Evolutionary conservation across 2,329 filamentous ascomycete genomes (phyloP).

Genomic region (Aspergillus neoniger): DNA sequence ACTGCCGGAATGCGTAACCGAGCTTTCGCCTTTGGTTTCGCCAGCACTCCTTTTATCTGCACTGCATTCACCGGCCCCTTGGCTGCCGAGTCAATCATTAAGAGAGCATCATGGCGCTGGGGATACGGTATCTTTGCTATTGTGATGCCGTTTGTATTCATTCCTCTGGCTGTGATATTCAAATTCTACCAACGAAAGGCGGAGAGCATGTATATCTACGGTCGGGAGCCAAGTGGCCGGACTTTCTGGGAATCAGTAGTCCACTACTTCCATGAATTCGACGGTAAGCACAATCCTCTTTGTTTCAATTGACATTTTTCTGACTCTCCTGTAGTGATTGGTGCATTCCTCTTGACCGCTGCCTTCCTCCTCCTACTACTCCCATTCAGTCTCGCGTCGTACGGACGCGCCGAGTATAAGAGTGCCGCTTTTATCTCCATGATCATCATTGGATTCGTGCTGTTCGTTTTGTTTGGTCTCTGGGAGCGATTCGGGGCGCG

Average conservation of each 20-base stretch:
- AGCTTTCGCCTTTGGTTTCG: constrained; percentile 61
- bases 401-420: constrained; percentile 43
- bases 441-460: constrained; percentile 55
- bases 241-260: constrained; percentile 51
- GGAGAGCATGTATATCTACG: constrained; percentile 54
- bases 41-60: constrained; percentile 63
- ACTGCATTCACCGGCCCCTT: constrained; percentile 58
- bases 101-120: constrained; percentile 61
- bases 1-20: constrained; percentile 62
- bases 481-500: constrained; percentile 58
- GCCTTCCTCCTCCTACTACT: constrained; percentile 67
- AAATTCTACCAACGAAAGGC: constrained; percentile 61
- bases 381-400: constrained; percentile 59
- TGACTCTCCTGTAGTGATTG: constrained; percentile 48
- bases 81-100: constrained; percentile 54
- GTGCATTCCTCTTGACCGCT: constrained; percentile 61
- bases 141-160: constrained; percentile 56
- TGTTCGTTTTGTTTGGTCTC: constrained; percentile 54
- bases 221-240: constrained; percentile 47
- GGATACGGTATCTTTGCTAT: constrained; percentile 64
- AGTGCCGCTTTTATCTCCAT: constrained; percentile 54
- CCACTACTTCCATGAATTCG: constrained; percentile 64
- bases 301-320: constrained; percentile 31
- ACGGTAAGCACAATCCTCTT: constrained; percentile 52
- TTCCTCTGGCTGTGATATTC: constrained; percentile 59